Evolutionary conservation across 202 grass and related monocot species (phyloP).

Genomic region (Schoenoplectus tabernaemontani): DNA sequence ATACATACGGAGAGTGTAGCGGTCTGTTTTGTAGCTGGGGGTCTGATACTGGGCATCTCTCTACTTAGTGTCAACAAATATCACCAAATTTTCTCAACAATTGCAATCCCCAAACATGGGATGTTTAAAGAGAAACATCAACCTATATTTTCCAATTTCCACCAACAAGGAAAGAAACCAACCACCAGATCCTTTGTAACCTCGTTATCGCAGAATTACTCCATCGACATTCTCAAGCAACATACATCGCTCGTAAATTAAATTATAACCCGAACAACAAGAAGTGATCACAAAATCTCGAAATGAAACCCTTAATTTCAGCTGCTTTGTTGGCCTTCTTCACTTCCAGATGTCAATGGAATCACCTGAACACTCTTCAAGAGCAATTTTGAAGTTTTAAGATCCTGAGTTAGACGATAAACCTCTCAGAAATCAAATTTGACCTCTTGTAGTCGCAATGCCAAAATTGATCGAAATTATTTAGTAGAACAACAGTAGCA

Average conservation of each 20-base stretch:
- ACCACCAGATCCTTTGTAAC: neutral
- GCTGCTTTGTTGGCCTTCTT: neutral
- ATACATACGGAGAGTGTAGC: slow-evolving; percentile 56
- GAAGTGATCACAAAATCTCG: neutral
- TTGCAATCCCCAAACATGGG: slow-evolving; percentile 1
- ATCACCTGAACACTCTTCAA: neutral
- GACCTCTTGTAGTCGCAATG: neutral
- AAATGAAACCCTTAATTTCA: neutral
- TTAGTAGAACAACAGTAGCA: neutral
- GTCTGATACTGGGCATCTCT: slow-evolving; percentile 61
- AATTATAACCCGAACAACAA: neutral
- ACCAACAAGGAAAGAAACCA: slow-evolving; percentile 18
- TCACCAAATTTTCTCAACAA: slow-evolving; percentile 1
- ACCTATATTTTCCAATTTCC: slow-evolving; percentile 9
- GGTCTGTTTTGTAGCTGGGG: slow-evolving; percentile 66
- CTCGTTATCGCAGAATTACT: neutral
- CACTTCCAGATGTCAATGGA: neutral
- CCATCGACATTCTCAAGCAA: neutral
- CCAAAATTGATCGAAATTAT: neutral
- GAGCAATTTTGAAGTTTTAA: neutral
- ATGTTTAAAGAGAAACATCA: neutral
- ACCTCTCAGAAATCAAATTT: neutral
- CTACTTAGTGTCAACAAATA: neutral
- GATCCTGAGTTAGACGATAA: neutral
- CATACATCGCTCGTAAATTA: neutral